These are phyloP conservation scores for Murraya koenigii DNA, from an alignment of 345 rosid genomes.

Conservation along the genomic window DNA sequence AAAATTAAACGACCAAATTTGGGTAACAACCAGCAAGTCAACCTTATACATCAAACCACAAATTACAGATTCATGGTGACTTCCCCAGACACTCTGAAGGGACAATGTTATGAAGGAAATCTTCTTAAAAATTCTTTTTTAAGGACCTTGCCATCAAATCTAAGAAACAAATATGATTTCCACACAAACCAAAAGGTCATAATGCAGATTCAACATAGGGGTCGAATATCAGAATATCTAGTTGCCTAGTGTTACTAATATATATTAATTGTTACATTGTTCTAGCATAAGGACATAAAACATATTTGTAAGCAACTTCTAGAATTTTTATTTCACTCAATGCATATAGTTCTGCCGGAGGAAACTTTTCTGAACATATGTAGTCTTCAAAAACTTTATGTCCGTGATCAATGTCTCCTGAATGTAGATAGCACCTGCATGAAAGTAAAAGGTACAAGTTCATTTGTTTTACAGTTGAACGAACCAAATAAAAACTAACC, in stretches of 20 bases:
- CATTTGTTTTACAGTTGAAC: constrained; percentile 2
- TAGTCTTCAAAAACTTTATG: constrained; percentile 56
- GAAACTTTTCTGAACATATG: constrained; percentile 49
- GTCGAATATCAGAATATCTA: neutral
- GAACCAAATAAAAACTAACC: constrained; percentile 4
- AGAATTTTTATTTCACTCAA: constrained; percentile 38
- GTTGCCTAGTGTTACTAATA: neutral
- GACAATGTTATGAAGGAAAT: neutral
- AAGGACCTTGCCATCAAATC: neutral
- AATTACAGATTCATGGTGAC: neutral
- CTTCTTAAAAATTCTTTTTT: neutral
- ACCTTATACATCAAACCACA: neutral
- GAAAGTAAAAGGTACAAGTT: neutral
- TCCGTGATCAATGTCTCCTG: constrained; percentile 73
- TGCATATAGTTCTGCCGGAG: constrained; percentile 54
- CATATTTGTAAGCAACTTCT: neutral
- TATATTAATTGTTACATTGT: neutral
- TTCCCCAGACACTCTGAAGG: neutral
- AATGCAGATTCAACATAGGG: neutral
- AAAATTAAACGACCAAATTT: neutral
- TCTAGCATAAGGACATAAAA: neutral
- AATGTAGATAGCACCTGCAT: constrained; percentile 75
- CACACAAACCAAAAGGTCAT: neutral
- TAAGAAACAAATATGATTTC: neutral
- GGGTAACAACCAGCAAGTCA: neutral